Percentiles rank a stretch among this genome's conserved stretches.
phyloP scores from a whole-genome alignment of 2,329 filamentous ascomycete genomes.

The Periconia sp. region DNA sequence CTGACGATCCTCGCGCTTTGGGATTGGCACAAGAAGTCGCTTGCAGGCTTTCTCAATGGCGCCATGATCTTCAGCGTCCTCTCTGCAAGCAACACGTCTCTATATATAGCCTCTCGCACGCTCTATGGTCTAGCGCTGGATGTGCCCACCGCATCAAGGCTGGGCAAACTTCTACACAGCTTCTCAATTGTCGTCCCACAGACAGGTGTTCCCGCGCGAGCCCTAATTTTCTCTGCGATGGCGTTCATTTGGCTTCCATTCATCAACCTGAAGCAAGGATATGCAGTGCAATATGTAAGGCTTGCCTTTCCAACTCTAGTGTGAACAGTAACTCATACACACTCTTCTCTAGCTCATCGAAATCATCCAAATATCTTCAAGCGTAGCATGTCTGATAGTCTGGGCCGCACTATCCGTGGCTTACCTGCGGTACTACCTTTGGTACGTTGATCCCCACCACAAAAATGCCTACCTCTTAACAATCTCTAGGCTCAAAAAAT shows the following conservation, averaged over 20 bases:
- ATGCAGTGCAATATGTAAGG: conserved; percentile 1
- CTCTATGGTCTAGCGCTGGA: conserved; percentile 6
- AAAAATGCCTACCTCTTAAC: background rate
- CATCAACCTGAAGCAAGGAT: background rate
- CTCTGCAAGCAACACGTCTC: conserved; percentile 4
- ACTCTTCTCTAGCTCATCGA: background rate
- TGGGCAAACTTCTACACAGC: conserved; percentile 1
- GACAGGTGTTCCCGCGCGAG: background rate
- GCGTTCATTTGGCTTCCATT: conserved; percentile 3
- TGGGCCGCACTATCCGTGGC: conserved; percentile 1
- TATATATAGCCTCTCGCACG: conserved; percentile 7
- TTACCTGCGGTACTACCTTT: conserved; percentile 3
- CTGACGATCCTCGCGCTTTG: conserved; percentile 4
- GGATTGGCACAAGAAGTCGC: conserved; percentile 2
- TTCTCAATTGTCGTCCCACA: conserved; percentile 1
- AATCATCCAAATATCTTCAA: conserved; percentile 1
- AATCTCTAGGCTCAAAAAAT: background rate
- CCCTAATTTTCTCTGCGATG: conserved; percentile 1
- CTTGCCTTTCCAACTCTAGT: background rate
- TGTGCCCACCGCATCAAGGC: background rate
- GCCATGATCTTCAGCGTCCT: conserved; percentile 9
- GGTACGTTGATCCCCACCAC: background rate
- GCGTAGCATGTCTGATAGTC: background rate
- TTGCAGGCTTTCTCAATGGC: conserved; percentile 8
- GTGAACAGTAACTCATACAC: background rate